Percentiles rank a stretch among this genome's conserved stretches.
phyloP scores from a whole-genome alignment of 495 filamentous ascomycete species.

The Staphylotrichum longicolle region DNA sequence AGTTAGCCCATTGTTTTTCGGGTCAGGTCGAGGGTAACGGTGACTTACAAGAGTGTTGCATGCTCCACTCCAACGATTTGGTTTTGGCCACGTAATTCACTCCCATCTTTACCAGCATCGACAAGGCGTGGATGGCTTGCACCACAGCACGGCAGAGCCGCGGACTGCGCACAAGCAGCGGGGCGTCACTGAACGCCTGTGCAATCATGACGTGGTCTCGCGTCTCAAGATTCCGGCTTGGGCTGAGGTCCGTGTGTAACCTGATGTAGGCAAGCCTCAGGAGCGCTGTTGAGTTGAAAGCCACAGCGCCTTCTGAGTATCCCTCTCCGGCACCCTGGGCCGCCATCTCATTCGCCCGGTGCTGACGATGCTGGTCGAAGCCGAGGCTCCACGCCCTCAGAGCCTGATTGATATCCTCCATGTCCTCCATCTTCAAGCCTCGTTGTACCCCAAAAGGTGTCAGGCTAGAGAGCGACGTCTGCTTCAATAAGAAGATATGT shows the following conservation, averaged over 20 bases:
- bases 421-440: constrained; percentile 52
- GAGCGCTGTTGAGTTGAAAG: constrained; percentile 66
- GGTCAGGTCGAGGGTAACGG: neutral
- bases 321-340: constrained; percentile 37
- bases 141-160: constrained; percentile 59
- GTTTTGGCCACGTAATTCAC: constrained; percentile 68
- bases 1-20: neutral
- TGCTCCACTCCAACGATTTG: constrained; percentile 67
- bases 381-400: constrained; percentile 61
- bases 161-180: constrained; percentile 55
- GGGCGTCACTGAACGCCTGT: constrained; percentile 55
- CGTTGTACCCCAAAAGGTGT: constrained; percentile 46
- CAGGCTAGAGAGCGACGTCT: constrained; percentile 49
- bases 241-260: constrained; percentile 63
- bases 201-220: constrained; percentile 61
- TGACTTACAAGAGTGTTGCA: constrained; percentile 62
- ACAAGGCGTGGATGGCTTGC: constrained; percentile 67
- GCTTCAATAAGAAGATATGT: constrained; percentile 64
- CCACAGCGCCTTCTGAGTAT: constrained; percentile 57
- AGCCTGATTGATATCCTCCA: constrained; percentile 57
- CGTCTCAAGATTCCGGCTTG: constrained; percentile 59
- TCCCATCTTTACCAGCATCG: constrained; percentile 64
- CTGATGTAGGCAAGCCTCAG: constrained; percentile 65
- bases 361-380: constrained; percentile 56
- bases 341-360: constrained; percentile 39